phyloP scores from a whole-genome alignment of 1,284 basidiomycete genomes.

The Puccinia sorghi region DNA sequence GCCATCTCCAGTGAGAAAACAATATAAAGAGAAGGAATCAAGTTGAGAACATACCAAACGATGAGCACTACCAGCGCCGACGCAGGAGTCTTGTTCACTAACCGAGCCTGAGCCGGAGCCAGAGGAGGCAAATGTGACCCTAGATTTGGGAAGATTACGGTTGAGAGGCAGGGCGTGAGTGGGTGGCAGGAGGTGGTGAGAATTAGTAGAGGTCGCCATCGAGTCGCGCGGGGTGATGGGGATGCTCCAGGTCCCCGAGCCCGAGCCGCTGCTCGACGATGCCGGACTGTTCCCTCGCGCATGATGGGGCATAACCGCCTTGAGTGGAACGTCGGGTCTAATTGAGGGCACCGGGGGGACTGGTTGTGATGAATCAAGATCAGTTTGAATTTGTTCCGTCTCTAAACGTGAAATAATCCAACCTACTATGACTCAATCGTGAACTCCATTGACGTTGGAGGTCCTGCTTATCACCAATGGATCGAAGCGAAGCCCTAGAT shows the following conservation, averaged over 20 bases:
- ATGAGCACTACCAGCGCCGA: background rate
- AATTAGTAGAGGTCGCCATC: background rate
- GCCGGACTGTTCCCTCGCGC: constrained; percentile 30
- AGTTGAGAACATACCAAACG: background rate
- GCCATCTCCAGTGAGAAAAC: background rate
- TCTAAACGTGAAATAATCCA: no score
- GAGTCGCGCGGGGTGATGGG: constrained; percentile 42
- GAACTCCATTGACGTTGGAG: background rate
- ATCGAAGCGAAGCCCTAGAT: background rate
- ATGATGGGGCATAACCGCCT: background rate
- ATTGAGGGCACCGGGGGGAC: background rate
- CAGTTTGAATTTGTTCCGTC: background rate
- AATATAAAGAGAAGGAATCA: background rate
- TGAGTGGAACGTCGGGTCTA: background rate
- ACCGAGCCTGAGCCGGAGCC: background rate
- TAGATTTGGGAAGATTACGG: background rate
- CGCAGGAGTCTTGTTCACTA: background rate
- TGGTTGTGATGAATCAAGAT: background rate
- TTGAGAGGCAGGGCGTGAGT: background rate
- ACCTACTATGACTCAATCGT: background rate
- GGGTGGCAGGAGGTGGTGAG: background rate
- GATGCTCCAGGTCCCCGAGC: constrained; percentile 9
- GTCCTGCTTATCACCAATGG: background rate
- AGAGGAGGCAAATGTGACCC: background rate
- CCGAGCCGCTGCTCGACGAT: constrained; percentile 13